A percentile compares a stretch with the other conserved stretches of the same genome.
These are phyloP conservation scores for Lasiodiplodia theobromae DNA, from an alignment of 2,329 filamentous ascomycete species.

Conservation along the genomic window DNA sequence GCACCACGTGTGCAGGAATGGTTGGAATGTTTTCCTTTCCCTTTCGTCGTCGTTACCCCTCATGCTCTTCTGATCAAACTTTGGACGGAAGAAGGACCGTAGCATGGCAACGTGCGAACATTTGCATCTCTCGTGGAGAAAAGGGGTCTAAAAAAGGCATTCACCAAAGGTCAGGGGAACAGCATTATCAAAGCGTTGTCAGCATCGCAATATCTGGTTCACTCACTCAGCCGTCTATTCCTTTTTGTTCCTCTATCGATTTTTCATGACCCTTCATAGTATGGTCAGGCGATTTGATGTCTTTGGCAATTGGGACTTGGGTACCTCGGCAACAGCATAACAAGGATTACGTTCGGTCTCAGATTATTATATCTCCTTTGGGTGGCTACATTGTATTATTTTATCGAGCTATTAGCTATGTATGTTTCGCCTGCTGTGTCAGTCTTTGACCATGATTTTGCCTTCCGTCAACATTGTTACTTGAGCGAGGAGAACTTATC, in stretches of 20 bases:
- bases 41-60: not conserved
- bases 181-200: not conserved
- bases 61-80: not conserved
- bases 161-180: not conserved
- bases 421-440: not conserved
- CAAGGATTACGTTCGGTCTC: not conserved
- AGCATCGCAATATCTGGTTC: not conserved
- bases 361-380: not conserved
- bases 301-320: not conserved
- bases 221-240: not conserved
- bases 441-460: not conserved
- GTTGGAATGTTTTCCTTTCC: too few species aligned
- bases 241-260: not conserved
- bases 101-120: not conserved
- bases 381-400: not conserved
- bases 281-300: not conserved
- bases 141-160: not conserved
- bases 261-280: not conserved
- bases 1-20: too few species aligned
- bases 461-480: not conserved
- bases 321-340: not conserved
- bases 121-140: not conserved
- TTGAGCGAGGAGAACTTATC: too few species aligned
- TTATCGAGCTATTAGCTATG: too few species aligned
- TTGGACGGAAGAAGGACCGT: not conserved